Evolutionary conservation across 768 basidiomycete genomes (phyloP), one percentile per base, ranked within the genome.

Genomic region (Russula sp.): DNA sequence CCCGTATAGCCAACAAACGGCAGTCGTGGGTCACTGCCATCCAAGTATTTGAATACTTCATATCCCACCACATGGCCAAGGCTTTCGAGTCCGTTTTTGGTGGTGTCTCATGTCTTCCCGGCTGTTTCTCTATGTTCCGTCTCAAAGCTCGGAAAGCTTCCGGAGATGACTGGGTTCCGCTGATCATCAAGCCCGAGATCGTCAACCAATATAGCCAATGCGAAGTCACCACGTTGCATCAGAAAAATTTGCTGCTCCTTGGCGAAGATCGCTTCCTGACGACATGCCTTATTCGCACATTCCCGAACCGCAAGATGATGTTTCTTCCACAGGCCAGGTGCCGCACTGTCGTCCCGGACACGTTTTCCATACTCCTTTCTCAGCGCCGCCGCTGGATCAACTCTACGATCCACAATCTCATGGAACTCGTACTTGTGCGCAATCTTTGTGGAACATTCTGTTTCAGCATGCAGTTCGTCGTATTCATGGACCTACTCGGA

Each of bases 121-220:
- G 97, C n/a, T 99, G 97, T 75, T 99, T 99, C 78, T 97, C 94
- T 57, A 99, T 99, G 96, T 98, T 98, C 77, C 82, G 97, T 57
- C 80, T 99, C 72, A 99, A 99, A 74, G 95, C 94, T 8, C 84
- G 97, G 58, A 93, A 88, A 71, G 73, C 83, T 18, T 81, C 82
- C 22, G 95, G 94, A 57, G 92, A 95, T 65, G 97, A 99, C 71
- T 99, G 97, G 97, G 82, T 99, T 27, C 97, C 97, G 5, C 84
- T 99, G 65, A 91, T 99, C 71, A 85, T 91, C 74, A 97, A 98
- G 71, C 95, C 95, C 18, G 93, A 97, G 75, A 97, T 99, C 64
- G 91, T 97, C 64, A 89, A 91, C 71, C 94, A 98, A 72, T 99
- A 99, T 77, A 94, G 92, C 68, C 96, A 98, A 74, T 86, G 83